Conservation (phyloP, 257 asterid genomes). For the Przewalskia tangutica region DNA sequence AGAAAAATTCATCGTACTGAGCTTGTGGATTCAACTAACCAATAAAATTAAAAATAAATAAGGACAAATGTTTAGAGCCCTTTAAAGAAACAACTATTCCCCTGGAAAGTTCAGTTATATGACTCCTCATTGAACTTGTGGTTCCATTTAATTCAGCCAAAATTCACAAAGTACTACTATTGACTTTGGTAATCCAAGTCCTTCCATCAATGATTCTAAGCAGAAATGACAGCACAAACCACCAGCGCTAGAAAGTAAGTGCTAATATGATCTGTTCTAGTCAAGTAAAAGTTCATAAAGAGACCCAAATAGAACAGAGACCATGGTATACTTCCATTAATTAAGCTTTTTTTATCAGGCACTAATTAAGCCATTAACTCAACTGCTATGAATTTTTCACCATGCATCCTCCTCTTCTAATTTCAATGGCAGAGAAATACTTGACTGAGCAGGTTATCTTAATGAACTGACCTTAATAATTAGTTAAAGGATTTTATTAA, state of each 20-base stretch:
- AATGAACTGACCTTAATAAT: neutral
- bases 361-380: neutral
- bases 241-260: neutral
- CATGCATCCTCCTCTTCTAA: neutral
- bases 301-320: neutral
- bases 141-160: neutral
- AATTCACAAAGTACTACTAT: neutral
- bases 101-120: neutral
- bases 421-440: neutral
- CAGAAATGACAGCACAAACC: neutral
- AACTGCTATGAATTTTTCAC: neutral
- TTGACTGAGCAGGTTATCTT: neutral
- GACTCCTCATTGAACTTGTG: neutral
- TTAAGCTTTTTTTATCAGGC: neutral
- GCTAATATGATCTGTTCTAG: neutral
- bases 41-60: neutral
- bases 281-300: neutral
- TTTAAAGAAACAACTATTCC: neutral
- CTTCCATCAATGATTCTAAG: neutral
- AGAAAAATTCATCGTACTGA: neutral
- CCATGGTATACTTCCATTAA: neutral
- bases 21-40: neutral
- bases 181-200: neutral
- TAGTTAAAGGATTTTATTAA: neutral
- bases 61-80: neutral